Percentiles rank a stretch among this genome's conserved stretches.
phyloP scores from a whole-genome alignment of 345 rosid species.

The Passiflora organensis region DNA sequence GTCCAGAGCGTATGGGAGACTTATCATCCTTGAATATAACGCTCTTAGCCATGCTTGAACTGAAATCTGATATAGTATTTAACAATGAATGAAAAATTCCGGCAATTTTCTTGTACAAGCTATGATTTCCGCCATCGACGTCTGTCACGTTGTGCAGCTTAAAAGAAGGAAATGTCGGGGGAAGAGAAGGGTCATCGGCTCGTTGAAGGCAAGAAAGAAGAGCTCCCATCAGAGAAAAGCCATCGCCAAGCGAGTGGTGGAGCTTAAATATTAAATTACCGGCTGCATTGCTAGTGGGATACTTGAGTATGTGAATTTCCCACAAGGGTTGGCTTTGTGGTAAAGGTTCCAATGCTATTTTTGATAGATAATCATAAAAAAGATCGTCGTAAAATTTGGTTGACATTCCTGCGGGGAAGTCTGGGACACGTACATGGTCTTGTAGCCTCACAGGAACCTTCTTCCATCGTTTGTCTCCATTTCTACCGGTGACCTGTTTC shows the following conservation, averaged over 20 bases:
- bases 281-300: neutral
- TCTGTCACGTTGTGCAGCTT: neutral
- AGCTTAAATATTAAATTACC: neutral
- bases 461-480: neutral
- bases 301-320: neutral
- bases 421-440: neutral
- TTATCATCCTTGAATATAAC: neutral
- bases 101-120: neutral
- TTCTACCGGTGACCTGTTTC: too few relatives aligned
- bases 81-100: neutral
- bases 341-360: neutral
- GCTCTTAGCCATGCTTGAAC: neutral
- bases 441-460: neutral
- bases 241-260: neutral
- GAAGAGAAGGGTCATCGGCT: neutral
- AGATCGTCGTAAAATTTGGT: neutral
- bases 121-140: too few relatives aligned
- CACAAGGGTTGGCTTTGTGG: neutral
- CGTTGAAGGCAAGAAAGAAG: neutral
- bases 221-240: neutral
- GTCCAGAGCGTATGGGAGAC: neutral
- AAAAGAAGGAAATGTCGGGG: neutral
- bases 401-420: neutral
- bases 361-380: neutral
- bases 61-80: neutral